These are phyloP conservation scores for Coemansia sp. DNA, from an alignment of 192 early-diverging fungal genomes.

Conservation along the genomic window DNA sequence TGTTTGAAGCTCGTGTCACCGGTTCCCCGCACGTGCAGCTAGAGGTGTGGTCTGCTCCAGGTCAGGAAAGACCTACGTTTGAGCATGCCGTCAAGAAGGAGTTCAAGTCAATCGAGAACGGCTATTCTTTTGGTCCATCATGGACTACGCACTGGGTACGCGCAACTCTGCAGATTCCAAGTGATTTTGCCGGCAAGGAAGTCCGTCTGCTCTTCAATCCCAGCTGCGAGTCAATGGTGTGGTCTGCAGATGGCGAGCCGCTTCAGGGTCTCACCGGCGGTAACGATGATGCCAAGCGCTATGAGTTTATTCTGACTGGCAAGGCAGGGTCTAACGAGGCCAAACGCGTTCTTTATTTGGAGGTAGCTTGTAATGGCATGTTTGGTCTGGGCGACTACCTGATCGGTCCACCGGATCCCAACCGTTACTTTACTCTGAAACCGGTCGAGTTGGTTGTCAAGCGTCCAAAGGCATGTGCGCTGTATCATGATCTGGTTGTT, in stretches of 20 bases:
- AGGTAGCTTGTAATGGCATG: conserved; percentile 91
- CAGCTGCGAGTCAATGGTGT: conserved; percentile 87
- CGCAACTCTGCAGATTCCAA: conserved; percentile 70
- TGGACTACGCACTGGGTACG: conserved; percentile 81
- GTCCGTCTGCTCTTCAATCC: conserved; percentile 90
- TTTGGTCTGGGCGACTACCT: conserved; percentile 67
- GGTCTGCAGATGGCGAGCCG: conserved; percentile 76
- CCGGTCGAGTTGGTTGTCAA: conserved; percentile 70
- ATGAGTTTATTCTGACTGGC: conserved; percentile 56
- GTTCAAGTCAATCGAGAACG: conserved; percentile 68
- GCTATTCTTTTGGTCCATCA: conserved; percentile 81
- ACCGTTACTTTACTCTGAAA: conserved; percentile 62
- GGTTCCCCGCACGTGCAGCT: conserved; percentile 58
- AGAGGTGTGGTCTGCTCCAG: conserved; percentile 49
- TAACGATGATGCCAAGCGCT: conserved; percentile 29
- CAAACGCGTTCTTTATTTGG: conserved; percentile 75
- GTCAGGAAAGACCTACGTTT: conserved; percentile 49
- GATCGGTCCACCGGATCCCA: conserved; percentile 63
- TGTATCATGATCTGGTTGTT: conserved; percentile 78
- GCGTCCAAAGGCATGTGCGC: conserved; percentile 66
- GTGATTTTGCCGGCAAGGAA: conserved; percentile 61
- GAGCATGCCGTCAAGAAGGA: conserved; percentile 59
- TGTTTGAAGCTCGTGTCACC: conserved; percentile 51
- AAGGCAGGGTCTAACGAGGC: conserved; percentile 41
- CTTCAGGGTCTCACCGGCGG: conserved; percentile 91